Conservation (phyloP, 164 flowering plant genomes). For the Euptelea pleiosperma region DNA sequence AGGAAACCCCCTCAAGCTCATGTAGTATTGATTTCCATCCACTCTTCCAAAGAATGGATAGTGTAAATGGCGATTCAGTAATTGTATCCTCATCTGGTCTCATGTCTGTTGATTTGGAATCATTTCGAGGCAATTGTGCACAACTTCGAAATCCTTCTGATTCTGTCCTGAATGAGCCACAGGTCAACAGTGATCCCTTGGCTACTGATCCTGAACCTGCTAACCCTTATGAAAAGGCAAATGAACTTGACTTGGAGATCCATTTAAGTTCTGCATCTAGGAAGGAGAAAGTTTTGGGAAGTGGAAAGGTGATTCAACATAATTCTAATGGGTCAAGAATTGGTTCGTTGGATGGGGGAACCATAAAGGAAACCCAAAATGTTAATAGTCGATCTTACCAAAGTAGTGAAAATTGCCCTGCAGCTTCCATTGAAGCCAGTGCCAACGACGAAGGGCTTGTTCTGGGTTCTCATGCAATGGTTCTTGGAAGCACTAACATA, state of each 20-base stretch:
- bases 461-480: constrained; percentile 18
- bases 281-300: constrained; percentile 27
- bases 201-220: constrained; percentile 15
- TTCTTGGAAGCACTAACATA: constrained; percentile 12
- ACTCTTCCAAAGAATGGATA: constrained; percentile 59
- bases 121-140: constrained; percentile 22
- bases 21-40: constrained; percentile 79
- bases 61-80: constrained; percentile 20
- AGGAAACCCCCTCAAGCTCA: constrained; percentile 30
- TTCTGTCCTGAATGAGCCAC: constrained; percentile 17
- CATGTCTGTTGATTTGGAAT: constrained; percentile 18
- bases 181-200: constrained; percentile 10
- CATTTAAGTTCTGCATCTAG: constrained; percentile 54
- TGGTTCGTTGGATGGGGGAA: constrained; percentile 12
- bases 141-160: constrained; percentile 19
- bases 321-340: constrained; percentile 12
- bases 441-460: constrained; percentile 4
- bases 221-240: constrained; percentile 30
- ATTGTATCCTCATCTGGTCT: constrained; percentile 16
- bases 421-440: constrained; percentile 10
- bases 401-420: constrained; percentile 2
- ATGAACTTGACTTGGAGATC: constrained; percentile 73
- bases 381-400: background rate
- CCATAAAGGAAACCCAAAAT: constrained; percentile 7
- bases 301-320: constrained; percentile 18